Evolutionary conservation across 164 flowering plant genomes (phyloP).

Genomic region (Euptelea pleiosperma): DNA sequence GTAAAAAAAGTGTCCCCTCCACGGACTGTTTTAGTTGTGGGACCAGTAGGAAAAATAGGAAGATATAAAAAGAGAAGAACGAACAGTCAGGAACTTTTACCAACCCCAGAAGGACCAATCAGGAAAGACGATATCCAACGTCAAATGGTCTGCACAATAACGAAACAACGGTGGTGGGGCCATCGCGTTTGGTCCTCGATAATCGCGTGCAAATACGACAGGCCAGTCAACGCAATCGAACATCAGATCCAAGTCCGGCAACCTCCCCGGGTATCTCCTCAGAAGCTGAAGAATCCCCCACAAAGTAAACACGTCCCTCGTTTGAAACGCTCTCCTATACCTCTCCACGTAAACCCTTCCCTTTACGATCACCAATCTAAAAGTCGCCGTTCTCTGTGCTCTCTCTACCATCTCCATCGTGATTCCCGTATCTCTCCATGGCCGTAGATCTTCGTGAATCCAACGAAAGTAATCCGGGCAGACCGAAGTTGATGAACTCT

Average conservation of each 20-base stretch:
- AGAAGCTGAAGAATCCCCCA: conserved; percentile 59
- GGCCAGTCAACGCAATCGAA: conserved; percentile 42
- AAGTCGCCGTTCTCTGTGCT: conserved; percentile 21
- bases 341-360: conserved; percentile 39
- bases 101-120: conserved; percentile 86
- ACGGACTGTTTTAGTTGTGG: no score
- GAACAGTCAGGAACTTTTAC: conserved; percentile 31
- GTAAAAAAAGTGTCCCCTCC: no score
- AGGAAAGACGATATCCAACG: conserved; percentile 44
- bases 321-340: conserved; percentile 26
- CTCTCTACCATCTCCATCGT: conserved; percentile 39
- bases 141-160: conserved; percentile 28
- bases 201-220: conserved; percentile 14
- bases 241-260: conserved; percentile 51
- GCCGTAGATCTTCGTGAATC: conserved; percentile 52
- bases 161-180: conserved; percentile 41
- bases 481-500: background rate
- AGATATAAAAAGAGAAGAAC: no score
- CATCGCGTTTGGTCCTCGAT: conserved; percentile 12
- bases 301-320: conserved; percentile 42
- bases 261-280: conserved; percentile 36
- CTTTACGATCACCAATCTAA: conserved; percentile 31
- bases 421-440: conserved; percentile 44
- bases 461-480: conserved; percentile 55
- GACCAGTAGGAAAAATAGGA: no score